Evolutionary conservation across 768 basidiomycete species (phyloP).

Genomic region (Boletus edulis): DNA sequence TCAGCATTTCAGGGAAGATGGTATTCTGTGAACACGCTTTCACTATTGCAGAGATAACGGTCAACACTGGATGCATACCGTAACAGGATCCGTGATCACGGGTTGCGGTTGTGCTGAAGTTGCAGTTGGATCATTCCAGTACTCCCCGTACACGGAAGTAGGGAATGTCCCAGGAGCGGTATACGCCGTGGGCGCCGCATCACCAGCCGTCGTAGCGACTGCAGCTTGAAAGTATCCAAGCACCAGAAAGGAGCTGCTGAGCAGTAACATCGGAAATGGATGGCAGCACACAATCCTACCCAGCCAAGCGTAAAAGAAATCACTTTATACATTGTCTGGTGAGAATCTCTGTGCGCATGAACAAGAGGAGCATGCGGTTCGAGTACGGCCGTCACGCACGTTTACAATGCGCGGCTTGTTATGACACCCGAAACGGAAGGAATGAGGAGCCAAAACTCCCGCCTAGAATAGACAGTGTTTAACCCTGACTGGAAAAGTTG

Average conservation of each 20-base stretch:
- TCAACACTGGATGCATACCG: conserved; percentile 36
- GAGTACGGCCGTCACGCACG: background rate
- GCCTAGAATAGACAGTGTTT: too few relatives aligned
- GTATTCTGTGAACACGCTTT: conserved; percentile 38
- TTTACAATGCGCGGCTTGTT: background rate
- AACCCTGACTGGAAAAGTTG: too few relatives aligned
- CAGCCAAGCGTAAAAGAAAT: too few relatives aligned
- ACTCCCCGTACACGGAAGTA: conserved; percentile 49
- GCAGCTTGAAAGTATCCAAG: background rate
- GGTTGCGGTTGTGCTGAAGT: conserved; percentile 70
- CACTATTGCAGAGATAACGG: background rate
- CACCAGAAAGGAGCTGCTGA: too few relatives aligned
- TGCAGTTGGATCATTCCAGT: conserved; percentile 50
- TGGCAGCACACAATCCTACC: too few relatives aligned
- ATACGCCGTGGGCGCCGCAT: conserved; percentile 35
- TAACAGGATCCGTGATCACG: conserved; percentile 64
- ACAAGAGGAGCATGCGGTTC: background rate
- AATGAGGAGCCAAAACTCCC: too few relatives aligned
- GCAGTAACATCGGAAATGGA: too few relatives aligned
- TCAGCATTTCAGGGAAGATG: conserved; percentile 42
- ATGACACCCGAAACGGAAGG: too few relatives aligned
- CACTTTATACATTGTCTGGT: background rate
- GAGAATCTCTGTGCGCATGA: background rate
- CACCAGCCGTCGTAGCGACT: background rate
- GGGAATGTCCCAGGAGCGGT: conserved; percentile 61